Evolutionary conservation across 2,329 filamentous ascomycete species (phyloP), one percentile per base, ranked within the genome.

Genomic region (Acephala macrosclerotiorum): DNA sequence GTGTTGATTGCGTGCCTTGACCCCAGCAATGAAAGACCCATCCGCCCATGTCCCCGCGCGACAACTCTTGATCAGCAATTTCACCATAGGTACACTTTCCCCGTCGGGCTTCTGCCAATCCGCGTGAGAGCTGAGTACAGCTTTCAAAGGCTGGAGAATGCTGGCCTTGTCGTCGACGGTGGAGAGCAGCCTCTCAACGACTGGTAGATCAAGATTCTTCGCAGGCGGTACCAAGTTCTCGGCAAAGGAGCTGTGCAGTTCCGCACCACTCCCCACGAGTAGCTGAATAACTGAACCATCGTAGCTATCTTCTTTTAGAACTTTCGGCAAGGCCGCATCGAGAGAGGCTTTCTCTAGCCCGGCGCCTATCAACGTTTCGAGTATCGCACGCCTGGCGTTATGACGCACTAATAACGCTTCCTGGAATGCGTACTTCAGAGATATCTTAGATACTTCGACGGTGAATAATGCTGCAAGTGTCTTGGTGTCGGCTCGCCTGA

Each of bases 371-470:
- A 60, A 20, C 26, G 35, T 47, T 12, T 60, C 36, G 25, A 60
- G 36, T 8, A 47, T 33, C 22, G 6, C 36, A 29, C 26, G 58
- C n/a, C 58, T 38, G n/a, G n/a, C 25, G 8, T 49, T n/a, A 12
- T 42, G 12, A 25, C 58, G 12, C 5, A 60, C 22, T 49, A 29
- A 14, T 8, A 60, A 22, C 18, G 58, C 58, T 49, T 60, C 58
- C 25, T 18, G 14, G 20, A 60, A 60, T 49, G 18, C 58, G 25
- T 60, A 60, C 58, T 60, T 60, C 20, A 60, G 38, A n/a, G 58
- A 60, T 6, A 38, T 29, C 18, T 60, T 60, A 8, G 38, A 60
- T 25, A 18, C 33, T 33, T 60, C 40, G 22, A 29, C 58, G 29
- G 11, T 20, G 26, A 60, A 20, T n/a, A 60, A 49, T 20, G 22